Percentiles rank a stretch among this genome's conserved stretches.
Evolutionary conservation across 2,329 filamentous ascomycete species (phyloP).

Genomic region (Diaporthe aspalathi): DNA sequence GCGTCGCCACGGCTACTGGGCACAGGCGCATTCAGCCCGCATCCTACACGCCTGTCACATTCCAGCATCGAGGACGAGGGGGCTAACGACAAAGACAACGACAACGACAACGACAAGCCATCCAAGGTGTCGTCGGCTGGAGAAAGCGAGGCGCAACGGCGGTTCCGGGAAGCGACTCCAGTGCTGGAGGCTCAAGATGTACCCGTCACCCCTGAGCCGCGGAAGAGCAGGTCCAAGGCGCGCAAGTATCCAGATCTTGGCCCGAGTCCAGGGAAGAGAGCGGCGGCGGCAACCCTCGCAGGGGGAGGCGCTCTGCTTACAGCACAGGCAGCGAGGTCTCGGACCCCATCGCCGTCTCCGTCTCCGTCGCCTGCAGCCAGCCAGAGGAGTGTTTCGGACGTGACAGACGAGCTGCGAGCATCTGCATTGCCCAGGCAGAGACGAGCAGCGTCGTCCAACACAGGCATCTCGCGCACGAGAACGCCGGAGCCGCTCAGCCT

Average conservation of each 20-base stretch:
- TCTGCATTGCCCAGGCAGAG: slow-evolving; percentile 45
- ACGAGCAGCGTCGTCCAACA: slow-evolving; percentile 63
- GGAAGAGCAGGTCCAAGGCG: slow-evolving; percentile 50
- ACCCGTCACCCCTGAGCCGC: slow-evolving; percentile 57
- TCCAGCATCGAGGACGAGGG: slow-evolving; percentile 37
- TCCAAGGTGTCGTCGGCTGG: slow-evolving; percentile 25
- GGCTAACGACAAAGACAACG: slow-evolving; percentile 8
- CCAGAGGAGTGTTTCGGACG: slow-evolving; percentile 56
- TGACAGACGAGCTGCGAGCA: slow-evolving; percentile 40
- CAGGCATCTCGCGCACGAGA: slow-evolving; percentile 61
- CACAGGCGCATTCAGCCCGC: slow-evolving; percentile 37
- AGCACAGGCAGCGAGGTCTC: slow-evolving; percentile 40
- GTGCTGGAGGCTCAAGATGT: slow-evolving; percentile 52
- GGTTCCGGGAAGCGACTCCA: slow-evolving; percentile 47
- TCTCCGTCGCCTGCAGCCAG: slow-evolving; percentile 39
- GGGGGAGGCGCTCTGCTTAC: slow-evolving; percentile 51
- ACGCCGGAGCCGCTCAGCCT: slow-evolving; percentile 66
- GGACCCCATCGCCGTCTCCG: slow-evolving; percentile 47
- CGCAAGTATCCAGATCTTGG: slow-evolving; percentile 45
- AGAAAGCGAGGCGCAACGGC: slow-evolving; percentile 28
- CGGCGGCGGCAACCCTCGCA: slow-evolving; percentile 24
- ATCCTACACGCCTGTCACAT: slow-evolving; percentile 34
- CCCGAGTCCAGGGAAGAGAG: slow-evolving; percentile 45
- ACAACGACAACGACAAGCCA: slow-evolving; percentile 7
- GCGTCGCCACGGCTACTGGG: slow-evolving; percentile 43